Conservation (phyloP, 116 monocot species). For the Iris pallida region DNA sequence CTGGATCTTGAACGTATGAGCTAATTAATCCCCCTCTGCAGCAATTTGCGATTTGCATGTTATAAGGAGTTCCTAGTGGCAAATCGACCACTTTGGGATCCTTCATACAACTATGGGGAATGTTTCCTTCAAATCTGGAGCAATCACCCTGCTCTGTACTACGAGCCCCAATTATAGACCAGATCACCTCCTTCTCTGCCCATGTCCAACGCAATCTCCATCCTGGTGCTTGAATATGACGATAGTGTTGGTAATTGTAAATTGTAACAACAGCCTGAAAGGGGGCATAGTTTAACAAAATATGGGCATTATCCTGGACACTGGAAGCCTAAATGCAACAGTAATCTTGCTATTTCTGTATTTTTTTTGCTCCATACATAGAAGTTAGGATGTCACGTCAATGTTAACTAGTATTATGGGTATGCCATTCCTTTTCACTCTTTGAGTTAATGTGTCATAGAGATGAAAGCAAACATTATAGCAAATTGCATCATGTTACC, state of each 20-base stretch:
- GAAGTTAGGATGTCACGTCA: too few relatives aligned
- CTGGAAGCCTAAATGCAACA: too few relatives aligned
- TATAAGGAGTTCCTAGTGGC: conserved; percentile 72
- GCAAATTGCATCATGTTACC: too few relatives aligned
- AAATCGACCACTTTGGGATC: conserved; percentile 56
- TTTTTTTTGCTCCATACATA: too few relatives aligned
- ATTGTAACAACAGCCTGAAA: conserved; percentile 75
- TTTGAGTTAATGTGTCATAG: too few relatives aligned
- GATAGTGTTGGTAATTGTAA: conserved; percentile 78
- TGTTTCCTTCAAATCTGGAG: conserved; percentile 52
- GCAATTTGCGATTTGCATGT: conserved; percentile 77
- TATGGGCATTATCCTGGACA: too few relatives aligned
- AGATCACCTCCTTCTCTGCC: conserved; percentile 76
- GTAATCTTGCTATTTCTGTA: too few relatives aligned
- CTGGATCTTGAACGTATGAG: conserved; percentile 69
- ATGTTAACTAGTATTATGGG: too few relatives aligned
- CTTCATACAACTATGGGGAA: conserved; percentile 69
- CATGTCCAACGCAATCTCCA: conserved; percentile 78
- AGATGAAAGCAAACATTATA: too few relatives aligned
- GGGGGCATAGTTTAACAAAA: not conserved
- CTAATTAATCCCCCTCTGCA: conserved; percentile 78
- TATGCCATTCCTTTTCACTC: too few relatives aligned
- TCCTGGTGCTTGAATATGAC: conserved; percentile 74
- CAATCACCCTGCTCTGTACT: conserved; percentile 79
- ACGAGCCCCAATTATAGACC: conserved; percentile 66